Evolutionary conservation across 352 stramenopile species (phyloP), one percentile per base, ranked within the genome.

Genomic region (Phytophthora hibernalis): DNA sequence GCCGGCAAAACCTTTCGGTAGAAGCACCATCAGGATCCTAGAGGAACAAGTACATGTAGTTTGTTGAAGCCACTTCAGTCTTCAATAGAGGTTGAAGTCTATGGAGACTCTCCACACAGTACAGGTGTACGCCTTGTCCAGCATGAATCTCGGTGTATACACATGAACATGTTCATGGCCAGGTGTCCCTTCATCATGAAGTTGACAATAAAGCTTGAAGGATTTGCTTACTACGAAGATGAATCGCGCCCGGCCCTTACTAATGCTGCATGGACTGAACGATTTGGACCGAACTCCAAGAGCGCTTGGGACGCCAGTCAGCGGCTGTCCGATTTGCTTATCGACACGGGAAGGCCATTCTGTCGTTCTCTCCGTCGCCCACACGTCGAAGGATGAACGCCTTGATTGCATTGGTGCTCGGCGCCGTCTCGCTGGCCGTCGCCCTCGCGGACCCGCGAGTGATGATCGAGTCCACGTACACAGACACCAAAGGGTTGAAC

Each of bases 391-490:
- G 43, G 44, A 70, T 67, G 53, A 67, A 58, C 26, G 49, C 28
- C 53, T 35, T 45, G 13, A 49, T 78, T 13, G 35, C 37, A 4
- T 54, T 72, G 49, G 20, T 64, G 33, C 24, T 72, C 3, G 31
- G 52, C 30, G 55, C 56, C 31, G 48, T 31, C 26, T 61, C 30
- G 30, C 20, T 76, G 31, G 49, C 51, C 2, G 33, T 69, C 22
- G 50, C 62, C 2, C 40, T 54, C 12, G 59, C 37, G 0, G 67
- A 76, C 11, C 44, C 53, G 54, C 68, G 61, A 21, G 61, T 75
- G 42, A 75, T 75, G 67, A 67, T 72, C 52, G 55, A 65, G 43
- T 72, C 70, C 22, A 79, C 53, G 8, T 79, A 79, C 52, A 79
- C 66, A 1, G 58, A 52, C 4, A 37, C 33, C 0, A 43, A 73